Base-by-base conservation (phyloP, 768 basidiomycete genomes). In the Suillus weaverae region DNA sequence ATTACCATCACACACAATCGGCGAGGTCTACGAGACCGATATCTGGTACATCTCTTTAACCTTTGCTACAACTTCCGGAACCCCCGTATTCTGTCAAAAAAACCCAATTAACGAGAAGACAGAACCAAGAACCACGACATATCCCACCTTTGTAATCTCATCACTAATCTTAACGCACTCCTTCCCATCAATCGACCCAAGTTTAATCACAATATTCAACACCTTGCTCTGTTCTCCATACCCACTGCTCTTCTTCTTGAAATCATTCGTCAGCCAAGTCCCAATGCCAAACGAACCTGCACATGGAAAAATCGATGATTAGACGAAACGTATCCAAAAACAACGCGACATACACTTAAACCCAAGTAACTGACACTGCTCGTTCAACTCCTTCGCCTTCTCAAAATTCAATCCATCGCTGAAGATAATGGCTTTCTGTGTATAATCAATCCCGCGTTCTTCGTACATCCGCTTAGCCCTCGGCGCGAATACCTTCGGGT, bases 141-240 rank as follows among this genome's bases (percentile, higher is more conserved):
- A 3, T 20, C 54, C 20, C 41, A 87, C 89, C 86, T 99, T 99
- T 10, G 81, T 89, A 62, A 89, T 73, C 71, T 99, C 96, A 75
- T 98, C 97, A 62, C 94, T 95, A 70, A 99, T 87, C 78, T 99
- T 99, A 69, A 99, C 86, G 68, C 95, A 97, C 2, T 89, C 86
- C 63, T 81, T 81, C 11, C 83, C 85, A 70, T 92, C 81, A 14
- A 97, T 89, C 53, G 86, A 83, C 44, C 86, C 84, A 10, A 99
- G 81, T 72, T 98, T 98, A 79, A 98, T 95, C 57, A 99, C 97
- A 73, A 99, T 98, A 72, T 97, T 97, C 67, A 97, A 75, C 26
- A 94, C 85, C 71, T 87, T 91, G 78, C 91, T 94, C 77, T 86
- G 86, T 71, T 85, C 84, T 74, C 70, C 72, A 70, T 83, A 75